A percentile compares a stretch with the other conserved stretches of the same genome.
Conservation (phyloP, 2,329 filamentous ascomycete genomes). For the Plectosphaerella sp. region DNA sequence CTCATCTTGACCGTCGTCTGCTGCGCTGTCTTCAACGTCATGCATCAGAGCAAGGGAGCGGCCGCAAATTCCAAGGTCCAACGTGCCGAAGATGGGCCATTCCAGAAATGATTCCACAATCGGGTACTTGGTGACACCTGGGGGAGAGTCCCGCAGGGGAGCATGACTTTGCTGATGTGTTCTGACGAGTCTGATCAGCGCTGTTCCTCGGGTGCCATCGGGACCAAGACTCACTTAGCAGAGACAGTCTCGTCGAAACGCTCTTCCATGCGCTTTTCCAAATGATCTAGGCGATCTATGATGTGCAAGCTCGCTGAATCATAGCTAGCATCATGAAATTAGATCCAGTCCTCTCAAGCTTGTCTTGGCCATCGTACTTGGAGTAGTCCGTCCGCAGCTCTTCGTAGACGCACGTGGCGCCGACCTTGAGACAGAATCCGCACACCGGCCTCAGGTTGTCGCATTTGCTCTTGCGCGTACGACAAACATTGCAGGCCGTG, state of each 20-base stretch:
- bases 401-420: neutral
- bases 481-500: conserved; percentile 28
- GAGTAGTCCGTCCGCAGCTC: neutral
- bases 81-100: neutral
- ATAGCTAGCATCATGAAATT: neutral
- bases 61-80: neutral
- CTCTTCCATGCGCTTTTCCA: neutral
- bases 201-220: too few species aligned
- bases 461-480: conserved; percentile 30
- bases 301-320: neutral
- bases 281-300: neutral
- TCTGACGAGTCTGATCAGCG: too few species aligned
- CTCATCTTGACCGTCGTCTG: too few species aligned
- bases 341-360: neutral
- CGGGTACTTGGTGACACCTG: neutral
- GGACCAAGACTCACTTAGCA: too few species aligned
- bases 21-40: neutral
- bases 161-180: too few species aligned
- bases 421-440: conserved; percentile 21
- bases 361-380: neutral
- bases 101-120: neutral
- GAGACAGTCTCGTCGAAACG: neutral
- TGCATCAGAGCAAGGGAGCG: neutral
- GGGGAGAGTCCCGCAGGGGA: too few species aligned
- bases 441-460: conserved; percentile 30